A percentile compares a stretch with the other conserved stretches of the same genome.
These are phyloP conservation scores for Malus asiatica DNA, from an alignment of 306 rosid genomes.

Conservation along the genomic window DNA sequence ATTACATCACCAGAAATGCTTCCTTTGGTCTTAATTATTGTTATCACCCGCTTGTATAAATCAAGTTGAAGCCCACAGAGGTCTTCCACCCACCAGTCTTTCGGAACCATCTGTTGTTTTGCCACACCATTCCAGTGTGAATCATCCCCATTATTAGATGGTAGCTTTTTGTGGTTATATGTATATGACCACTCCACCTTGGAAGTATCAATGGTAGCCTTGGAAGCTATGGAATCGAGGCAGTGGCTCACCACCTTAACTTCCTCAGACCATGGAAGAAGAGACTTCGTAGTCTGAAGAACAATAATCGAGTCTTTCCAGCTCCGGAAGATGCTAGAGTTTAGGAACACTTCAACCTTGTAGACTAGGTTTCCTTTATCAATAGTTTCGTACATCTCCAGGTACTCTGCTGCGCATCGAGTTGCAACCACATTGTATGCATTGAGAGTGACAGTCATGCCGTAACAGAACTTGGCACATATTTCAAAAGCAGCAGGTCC, in stretches of 20 bases:
- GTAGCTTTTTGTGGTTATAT: slow-evolving; percentile 72
- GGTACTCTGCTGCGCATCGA: slow-evolving; percentile 89
- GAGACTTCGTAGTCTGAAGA: slow-evolving; percentile 75
- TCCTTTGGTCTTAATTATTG: slow-evolving; percentile 54
- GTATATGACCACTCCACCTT: slow-evolving; percentile 96
- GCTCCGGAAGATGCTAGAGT: slow-evolving; percentile 81
- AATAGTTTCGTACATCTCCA: slow-evolving; percentile 78
- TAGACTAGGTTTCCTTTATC: slow-evolving; percentile 90
- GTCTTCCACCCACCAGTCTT: slow-evolving; percentile 99
- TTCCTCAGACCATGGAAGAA: slow-evolving; percentile 93
- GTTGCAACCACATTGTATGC: slow-evolving; percentile 90
- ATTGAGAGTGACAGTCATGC: slow-evolving; percentile 86
- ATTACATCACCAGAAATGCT: slow-evolving; percentile 44
- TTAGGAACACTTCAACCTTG: slow-evolving; percentile 93
- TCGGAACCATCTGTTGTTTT: slow-evolving; percentile 67
- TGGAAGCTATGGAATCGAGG: slow-evolving; percentile 85
- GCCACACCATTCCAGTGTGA: slow-evolving; percentile 61
- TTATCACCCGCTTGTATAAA: slow-evolving; percentile 57
- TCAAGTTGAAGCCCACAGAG: slow-evolving; percentile 86
- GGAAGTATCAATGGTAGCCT: slow-evolving; percentile 73
- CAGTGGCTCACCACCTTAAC: slow-evolving; percentile 72
- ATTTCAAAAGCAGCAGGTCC: slow-evolving; percentile 95
- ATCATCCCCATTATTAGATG: slow-evolving; percentile 66
- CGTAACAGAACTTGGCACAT: slow-evolving; percentile 89
- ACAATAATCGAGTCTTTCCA: slow-evolving; percentile 95